Evolutionary conservation across 345 rosid species (phyloP), one percentile per base, ranked within the genome.

Genomic region (Eucalyptus shirleyi): DNA sequence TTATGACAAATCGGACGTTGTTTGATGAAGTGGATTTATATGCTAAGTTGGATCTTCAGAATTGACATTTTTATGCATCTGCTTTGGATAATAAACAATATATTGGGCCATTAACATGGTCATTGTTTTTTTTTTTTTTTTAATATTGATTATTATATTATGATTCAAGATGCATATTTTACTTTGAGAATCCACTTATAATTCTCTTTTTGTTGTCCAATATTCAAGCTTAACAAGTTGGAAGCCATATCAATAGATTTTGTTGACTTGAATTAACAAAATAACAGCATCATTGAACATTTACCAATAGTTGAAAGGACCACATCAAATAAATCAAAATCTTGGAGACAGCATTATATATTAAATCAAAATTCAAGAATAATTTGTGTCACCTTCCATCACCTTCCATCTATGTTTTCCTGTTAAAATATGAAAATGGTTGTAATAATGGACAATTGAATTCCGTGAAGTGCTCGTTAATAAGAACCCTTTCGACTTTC

Each of bases 1-100:
- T 60, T 3, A 30, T 6, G 72, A 62, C 3, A 62, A 13, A 62
- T 0, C 34, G 1, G 1, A 62, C 1, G 0, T 62, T 6, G 9
- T 62, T 62, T 30, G 34, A 62, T 13, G 4, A 14, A 1, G 2
- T 62, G 19, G 9, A 62, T 14, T 62, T 62, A 62, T 62, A 30
- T 3, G 17, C 16, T 28, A n/a, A 62, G 72, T 62, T 30, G 72
- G 34, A 62, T 12, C 4, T 62, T 62, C 6, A 59, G n/a, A 59
- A 26, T 26, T 28, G 6, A 12, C n/a, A 26, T 26, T 26, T 59
- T 26, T 26, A 26, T 10, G 15, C 7, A 26, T 59, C 16, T 26
- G 3, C n/a, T 59, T 26, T 26, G 30, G 16, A 59, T 1, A 11
- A 12, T 0, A 6, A 59, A 59, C 30, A 26, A 26, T 59, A 59